These are phyloP conservation scores for Malassezia equina DNA, from an alignment of 1,284 basidiomycete genomes.

Conservation along the genomic window DNA sequence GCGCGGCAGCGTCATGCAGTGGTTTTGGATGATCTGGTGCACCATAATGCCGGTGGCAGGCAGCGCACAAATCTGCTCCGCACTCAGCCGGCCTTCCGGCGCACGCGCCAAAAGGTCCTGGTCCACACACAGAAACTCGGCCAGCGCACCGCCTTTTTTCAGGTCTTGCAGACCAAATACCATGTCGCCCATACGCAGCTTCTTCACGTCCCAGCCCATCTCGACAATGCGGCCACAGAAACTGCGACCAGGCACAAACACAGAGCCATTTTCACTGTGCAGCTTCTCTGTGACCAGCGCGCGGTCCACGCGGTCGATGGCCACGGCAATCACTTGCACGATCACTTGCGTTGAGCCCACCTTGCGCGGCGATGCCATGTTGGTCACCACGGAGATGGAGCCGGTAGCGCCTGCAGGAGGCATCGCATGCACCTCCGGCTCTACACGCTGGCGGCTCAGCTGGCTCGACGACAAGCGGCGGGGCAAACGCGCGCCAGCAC, in stretches of 20 bases:
- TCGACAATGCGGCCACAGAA: conserved; percentile 50
- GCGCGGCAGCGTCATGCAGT: conserved; percentile 44
- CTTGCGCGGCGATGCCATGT: conserved; percentile 47
- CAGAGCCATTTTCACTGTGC: conserved; percentile 36
- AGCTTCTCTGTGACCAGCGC: conserved; percentile 44
- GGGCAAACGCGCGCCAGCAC: conserved; percentile 18
- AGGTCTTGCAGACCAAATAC: conserved; percentile 49
- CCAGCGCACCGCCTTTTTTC: conserved; percentile 48
- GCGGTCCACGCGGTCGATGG: conserved; percentile 48
- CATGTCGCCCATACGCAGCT: conserved; percentile 48
- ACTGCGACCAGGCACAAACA: conserved; percentile 49
- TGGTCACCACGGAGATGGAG: conserved; percentile 34
- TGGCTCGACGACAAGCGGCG: conserved; percentile 9
- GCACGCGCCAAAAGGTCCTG: conserved; percentile 47
- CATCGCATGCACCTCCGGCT: background rate
- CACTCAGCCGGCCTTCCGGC: conserved; percentile 43
- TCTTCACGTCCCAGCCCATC: conserved; percentile 47
- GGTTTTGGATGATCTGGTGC: conserved; percentile 48
- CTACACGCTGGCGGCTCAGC: background rate
- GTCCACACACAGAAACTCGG: conserved; percentile 48
- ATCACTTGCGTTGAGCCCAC: conserved; percentile 47
- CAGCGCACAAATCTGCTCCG: conserved; percentile 50
- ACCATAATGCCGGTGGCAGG: conserved; percentile 48
- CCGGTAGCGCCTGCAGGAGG: conserved; percentile 8
- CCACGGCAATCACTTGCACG: conserved; percentile 49